Percentiles rank a stretch among this genome's conserved stretches.
phyloP scores from a whole-genome alignment of 306 rosid species.

The Vicia sativa region DNA sequence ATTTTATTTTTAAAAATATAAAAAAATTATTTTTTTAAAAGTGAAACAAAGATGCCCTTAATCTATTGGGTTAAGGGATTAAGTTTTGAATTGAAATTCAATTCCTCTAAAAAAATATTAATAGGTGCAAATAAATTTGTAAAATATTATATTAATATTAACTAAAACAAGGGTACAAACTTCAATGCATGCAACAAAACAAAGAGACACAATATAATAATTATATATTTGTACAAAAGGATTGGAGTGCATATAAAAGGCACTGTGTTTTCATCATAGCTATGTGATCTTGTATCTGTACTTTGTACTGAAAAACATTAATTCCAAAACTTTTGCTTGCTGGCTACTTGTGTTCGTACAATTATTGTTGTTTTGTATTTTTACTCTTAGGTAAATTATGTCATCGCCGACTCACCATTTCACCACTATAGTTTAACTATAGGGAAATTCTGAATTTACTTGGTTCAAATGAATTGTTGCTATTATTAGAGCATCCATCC shows the following conservation, averaged over 20 bases:
- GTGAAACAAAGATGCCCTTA: too few relatives aligned
- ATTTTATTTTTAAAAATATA: too few relatives aligned
- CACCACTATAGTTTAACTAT: slow-evolving; percentile 2
- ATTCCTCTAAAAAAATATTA: too few relatives aligned
- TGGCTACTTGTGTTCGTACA: slow-evolving; percentile 54
- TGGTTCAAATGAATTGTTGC: slow-evolving; percentile 1
- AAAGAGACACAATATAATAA: slow-evolving; percentile 33
- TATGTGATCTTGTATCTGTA: slow-evolving; percentile 45
- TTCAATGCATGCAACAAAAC: slow-evolving; percentile 52
- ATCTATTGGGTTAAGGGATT: too few relatives aligned
- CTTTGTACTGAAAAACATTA: slow-evolving; percentile 63
- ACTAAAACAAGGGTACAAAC: slow-evolving; percentile 23
- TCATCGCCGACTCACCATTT: slow-evolving; percentile 30
- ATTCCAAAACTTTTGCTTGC: slow-evolving; percentile 51
- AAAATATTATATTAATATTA: background rate
- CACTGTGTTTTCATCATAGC: slow-evolving; percentile 40
- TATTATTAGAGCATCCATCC: background rate
- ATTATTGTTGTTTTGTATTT: slow-evolving; percentile 44
- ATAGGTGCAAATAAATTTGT: slow-evolving; percentile 2
- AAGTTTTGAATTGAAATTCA: too few relatives aligned
- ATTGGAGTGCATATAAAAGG: slow-evolving; percentile 39
- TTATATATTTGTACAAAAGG: slow-evolving; percentile 28
- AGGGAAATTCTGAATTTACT: slow-evolving; percentile 22
- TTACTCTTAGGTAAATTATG: slow-evolving; percentile 40
- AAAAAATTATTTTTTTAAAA: too few relatives aligned